Evolutionary conservation across 2,329 filamentous ascomycete genomes (phyloP).

Genomic region (Penicillium psychrosexuale): DNA sequence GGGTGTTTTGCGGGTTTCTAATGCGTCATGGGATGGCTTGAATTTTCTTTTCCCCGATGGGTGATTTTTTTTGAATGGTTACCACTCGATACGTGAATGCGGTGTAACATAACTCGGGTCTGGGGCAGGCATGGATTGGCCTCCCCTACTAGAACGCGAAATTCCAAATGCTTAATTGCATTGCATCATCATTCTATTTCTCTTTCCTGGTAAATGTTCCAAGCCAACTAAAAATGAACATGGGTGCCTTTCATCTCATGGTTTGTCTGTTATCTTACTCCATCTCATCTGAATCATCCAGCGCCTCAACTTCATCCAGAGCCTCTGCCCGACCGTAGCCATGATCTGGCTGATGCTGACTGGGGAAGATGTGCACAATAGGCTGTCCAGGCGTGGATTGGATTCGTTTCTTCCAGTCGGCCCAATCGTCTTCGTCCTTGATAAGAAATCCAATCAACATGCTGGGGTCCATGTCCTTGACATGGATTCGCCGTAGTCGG

Average conservation of each 20-base stretch:
- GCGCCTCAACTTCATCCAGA: conserved; percentile 83
- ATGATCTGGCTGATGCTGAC: conserved; percentile 57
- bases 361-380: conserved; percentile 79
- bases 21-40: conserved; percentile 50
- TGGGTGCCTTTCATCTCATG: neutral
- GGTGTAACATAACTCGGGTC: conserved; percentile 48
- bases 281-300: conserved; percentile 64
- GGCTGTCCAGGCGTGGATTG: conserved; percentile 74
- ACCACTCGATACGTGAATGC: conserved; percentile 41
- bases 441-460: conserved; percentile 97
- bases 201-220: neutral
- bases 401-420: conserved; percentile 73
- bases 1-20: conserved; percentile 47
- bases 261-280: neutral
- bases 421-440: conserved; percentile 76
- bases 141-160: conserved; percentile 38
- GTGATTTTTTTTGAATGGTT: conserved; percentile 42
- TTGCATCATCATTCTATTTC: conserved; percentile 18
- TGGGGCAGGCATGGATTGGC: conserved; percentile 32
- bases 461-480: conserved; percentile 94
- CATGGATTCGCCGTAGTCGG: conserved; percentile 74
- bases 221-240: neutral
- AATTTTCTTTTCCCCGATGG: conserved; percentile 40
- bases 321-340: conserved; percentile 64
- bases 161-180: conserved; percentile 34